Evolutionary conservation across 2,329 filamentous ascomycete species (phyloP).

Genomic region (Whalleya microplaca): DNA sequence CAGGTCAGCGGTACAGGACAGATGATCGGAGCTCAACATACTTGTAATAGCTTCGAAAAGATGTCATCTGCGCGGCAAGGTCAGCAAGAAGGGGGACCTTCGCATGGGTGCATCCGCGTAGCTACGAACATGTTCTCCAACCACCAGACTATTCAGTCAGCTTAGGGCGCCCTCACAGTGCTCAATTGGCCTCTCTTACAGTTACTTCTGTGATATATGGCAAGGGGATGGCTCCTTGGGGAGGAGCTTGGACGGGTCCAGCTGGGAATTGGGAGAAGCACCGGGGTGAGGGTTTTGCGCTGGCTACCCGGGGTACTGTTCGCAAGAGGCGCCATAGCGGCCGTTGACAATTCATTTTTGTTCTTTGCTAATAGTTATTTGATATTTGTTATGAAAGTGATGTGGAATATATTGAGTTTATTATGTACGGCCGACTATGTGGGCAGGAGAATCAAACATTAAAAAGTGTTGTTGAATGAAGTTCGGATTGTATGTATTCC

Average conservation of each 20-base stretch:
- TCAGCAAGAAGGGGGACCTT: slow-evolving; percentile 26
- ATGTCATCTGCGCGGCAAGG: slow-evolving; percentile 66
- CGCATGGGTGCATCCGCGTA: background rate
- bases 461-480: no score
- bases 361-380: no score
- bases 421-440: no score
- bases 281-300: slow-evolving; percentile 38
- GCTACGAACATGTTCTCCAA: slow-evolving; percentile 73
- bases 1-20: slow-evolving; percentile 3
- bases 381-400: slow-evolving; percentile 1
- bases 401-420: background rate
- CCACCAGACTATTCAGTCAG: slow-evolving; percentile 65
- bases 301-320: slow-evolving; percentile 38
- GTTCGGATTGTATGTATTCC: no score
- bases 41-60: slow-evolving; percentile 78
- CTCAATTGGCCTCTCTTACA: slow-evolving; percentile 37
- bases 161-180: slow-evolving; percentile 1
- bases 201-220: slow-evolving; percentile 63
- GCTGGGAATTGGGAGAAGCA: slow-evolving; percentile 48
- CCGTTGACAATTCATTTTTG: slow-evolving; percentile 46
- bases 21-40: slow-evolving; percentile 41
- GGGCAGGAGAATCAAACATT: no score
- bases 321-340: slow-evolving; percentile 41
- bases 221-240: slow-evolving; percentile 51
- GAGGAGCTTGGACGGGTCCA: slow-evolving; percentile 35